A percentile compares a stretch with the other conserved stretches of the same genome.
phyloP scores from a whole-genome alignment of 192 early-diverging fungal species.

The Dissophora globulifera region DNA sequence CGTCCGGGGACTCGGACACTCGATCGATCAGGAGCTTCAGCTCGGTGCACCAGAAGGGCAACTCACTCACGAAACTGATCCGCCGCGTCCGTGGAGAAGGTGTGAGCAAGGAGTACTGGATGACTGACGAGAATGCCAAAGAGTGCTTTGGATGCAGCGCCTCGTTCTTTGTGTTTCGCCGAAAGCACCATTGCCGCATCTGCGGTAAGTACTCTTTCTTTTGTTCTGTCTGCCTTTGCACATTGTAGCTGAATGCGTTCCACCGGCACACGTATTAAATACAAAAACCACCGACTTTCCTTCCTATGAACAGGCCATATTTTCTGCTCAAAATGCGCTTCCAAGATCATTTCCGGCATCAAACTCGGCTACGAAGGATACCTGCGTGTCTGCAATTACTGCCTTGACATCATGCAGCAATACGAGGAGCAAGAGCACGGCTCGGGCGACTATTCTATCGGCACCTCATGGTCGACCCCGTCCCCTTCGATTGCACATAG shows the following conservation, averaged over 20 bases:
- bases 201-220: conserved; percentile 66
- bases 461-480: conserved; percentile 15
- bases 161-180: conserved; percentile 73
- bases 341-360: conserved; percentile 71
- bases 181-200: conserved; percentile 84
- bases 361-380: conserved; percentile 75
- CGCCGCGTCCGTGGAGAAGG: conserved; percentile 65
- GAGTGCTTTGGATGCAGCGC: conserved; percentile 86
- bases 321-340: conserved; percentile 81
- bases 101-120: conserved; percentile 77
- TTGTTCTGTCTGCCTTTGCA: neutral
- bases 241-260: too few species aligned
- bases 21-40: conserved; percentile 54
- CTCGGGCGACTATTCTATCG: conserved; percentile 19
- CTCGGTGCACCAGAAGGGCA: conserved; percentile 57
- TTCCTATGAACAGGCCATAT: conserved; percentile 79
- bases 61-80: conserved; percentile 62
- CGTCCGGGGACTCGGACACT: conserved; percentile 56
- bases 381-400: conserved; percentile 76
- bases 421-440: conserved; percentile 53
- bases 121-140: conserved; percentile 84
- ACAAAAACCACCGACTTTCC: too few species aligned
- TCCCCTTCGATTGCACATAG: conserved; percentile 46
- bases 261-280: too few species aligned
- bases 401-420: conserved; percentile 64